A percentile compares a stretch with the other conserved stretches of the same genome.
phyloP scores from a whole-genome alignment of 177 flowering plant species.

The Vitis hybrid region DNA sequence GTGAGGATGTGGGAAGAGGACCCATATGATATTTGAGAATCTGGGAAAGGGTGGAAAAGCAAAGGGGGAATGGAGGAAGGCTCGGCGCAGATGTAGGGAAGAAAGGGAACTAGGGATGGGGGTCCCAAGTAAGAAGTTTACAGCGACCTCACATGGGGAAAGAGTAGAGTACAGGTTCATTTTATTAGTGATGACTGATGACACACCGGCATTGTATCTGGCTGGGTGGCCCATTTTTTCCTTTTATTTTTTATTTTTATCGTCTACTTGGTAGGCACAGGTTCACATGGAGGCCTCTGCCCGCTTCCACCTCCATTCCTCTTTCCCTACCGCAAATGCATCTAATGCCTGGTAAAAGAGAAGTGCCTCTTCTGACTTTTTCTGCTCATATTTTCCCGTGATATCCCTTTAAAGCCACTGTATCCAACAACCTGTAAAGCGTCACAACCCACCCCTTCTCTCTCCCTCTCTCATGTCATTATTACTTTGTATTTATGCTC shows the following conservation, averaged over 20 bases:
- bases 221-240: conserved; percentile 12
- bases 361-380: conserved; percentile 7
- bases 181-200: too few species aligned
- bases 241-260: not conserved
- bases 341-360: conserved; percentile 3
- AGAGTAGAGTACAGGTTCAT: not conserved
- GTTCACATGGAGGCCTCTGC: conserved; percentile 10
- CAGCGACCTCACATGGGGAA: conserved; percentile 33
- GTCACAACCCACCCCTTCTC: not conserved
- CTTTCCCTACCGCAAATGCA: not conserved
- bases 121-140: conserved; percentile 8
- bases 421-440: conserved; percentile 24
- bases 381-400: conserved; percentile 15
- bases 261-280: conserved; percentile 1
- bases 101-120: conserved; percentile 1
- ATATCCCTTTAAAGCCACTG: conserved; percentile 16
- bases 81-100: conserved; percentile 25
- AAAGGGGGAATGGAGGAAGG: conserved; percentile 11
- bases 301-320: not conserved
- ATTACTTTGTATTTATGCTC: not conserved
- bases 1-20: not conserved
- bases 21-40: conserved; percentile 7
- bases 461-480: not conserved
- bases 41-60: conserved; percentile 1
- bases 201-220: not conserved